Percentiles rank a stretch among this genome's conserved stretches.
phyloP scores from a whole-genome alignment of 1,284 basidiomycete species.

The Butyriboletus appendiculatus region DNA sequence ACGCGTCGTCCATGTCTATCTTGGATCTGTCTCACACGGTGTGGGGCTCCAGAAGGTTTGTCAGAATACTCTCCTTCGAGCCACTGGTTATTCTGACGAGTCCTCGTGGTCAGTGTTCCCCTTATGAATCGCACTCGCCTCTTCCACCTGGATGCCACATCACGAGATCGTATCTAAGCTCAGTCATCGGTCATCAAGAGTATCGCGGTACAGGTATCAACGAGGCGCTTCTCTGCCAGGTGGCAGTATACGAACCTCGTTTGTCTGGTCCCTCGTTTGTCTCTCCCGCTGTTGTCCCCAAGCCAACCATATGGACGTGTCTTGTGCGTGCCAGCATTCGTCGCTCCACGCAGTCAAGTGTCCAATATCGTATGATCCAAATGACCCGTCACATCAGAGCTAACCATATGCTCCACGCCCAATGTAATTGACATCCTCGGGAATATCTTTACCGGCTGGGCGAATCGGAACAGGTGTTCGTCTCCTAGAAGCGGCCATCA shows the following conservation, averaged over 20 bases:
- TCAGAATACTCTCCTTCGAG: not conserved
- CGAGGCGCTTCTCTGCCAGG: not conserved
- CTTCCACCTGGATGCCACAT: not conserved
- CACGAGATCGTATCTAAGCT: not conserved
- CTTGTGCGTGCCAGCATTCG: not conserved
- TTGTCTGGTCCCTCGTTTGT: not conserved
- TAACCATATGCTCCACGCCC: not conserved
- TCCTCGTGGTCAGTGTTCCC: constrained; percentile 6
- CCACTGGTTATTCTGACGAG: not conserved
- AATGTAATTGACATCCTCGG: not conserved
- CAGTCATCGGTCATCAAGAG: not conserved
- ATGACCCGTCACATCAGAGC: not conserved
- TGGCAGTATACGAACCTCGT: not conserved
- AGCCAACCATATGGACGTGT: not conserved
- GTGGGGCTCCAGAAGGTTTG: constrained; percentile 1
- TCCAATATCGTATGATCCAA: not conserved
- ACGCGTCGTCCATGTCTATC: not conserved
- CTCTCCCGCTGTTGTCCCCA: not conserved
- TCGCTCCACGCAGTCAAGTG: not conserved
- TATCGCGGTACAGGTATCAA: not conserved
- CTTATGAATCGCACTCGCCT: not conserved
- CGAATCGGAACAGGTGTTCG: constrained; percentile 16
- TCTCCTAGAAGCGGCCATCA: not conserved
- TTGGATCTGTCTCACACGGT: constrained; percentile 9
- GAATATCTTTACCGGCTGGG: constrained; percentile 10